Percentiles rank a stretch among this genome's conserved stretches.
Evolutionary conservation across 345 rosid species (phyloP).

Genomic region (Barbarea vulgaris): DNA sequence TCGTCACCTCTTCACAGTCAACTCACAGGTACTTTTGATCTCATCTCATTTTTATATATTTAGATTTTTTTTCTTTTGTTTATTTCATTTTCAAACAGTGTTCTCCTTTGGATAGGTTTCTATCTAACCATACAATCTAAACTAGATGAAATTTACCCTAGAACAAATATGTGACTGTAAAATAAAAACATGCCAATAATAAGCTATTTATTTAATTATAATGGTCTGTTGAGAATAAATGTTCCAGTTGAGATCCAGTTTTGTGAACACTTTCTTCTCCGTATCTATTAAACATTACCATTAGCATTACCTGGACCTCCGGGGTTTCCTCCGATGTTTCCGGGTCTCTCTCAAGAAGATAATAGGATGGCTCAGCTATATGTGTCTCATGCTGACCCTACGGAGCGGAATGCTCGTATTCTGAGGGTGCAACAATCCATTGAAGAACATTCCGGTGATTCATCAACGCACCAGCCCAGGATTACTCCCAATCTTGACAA

Average conservation of each 20-base stretch:
- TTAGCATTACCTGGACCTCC: too few species aligned
- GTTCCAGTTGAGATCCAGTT: not conserved
- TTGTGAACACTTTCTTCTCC: slow-evolving; percentile 23
- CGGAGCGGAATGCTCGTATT: too few species aligned
- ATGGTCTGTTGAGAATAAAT: not conserved
- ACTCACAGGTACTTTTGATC: slow-evolving; percentile 17
- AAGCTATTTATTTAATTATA: not conserved
- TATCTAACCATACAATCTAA: not conserved
- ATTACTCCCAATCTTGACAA: too few species aligned
- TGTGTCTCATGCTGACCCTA: too few species aligned
- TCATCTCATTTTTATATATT: slow-evolving; percentile 3
- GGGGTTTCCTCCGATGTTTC: too few species aligned
- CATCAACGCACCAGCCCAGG: too few species aligned
- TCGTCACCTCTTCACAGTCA: slow-evolving; percentile 20
- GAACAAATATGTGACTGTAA: not conserved
- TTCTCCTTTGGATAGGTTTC: not conserved
- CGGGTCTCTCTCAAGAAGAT: too few species aligned
- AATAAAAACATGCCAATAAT: not conserved
- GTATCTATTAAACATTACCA: too few species aligned
- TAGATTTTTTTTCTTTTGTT: not conserved
- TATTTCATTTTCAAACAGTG: not conserved
- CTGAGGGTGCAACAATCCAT: too few species aligned
- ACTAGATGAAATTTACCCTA: not conserved
- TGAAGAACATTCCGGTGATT: too few species aligned
- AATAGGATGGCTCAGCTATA: too few species aligned